Percentiles rank a stretch among this genome's conserved stretches.
phyloP scores from a whole-genome alignment of 345 rosid genomes.

The Mallotus nudiflorus region DNA sequence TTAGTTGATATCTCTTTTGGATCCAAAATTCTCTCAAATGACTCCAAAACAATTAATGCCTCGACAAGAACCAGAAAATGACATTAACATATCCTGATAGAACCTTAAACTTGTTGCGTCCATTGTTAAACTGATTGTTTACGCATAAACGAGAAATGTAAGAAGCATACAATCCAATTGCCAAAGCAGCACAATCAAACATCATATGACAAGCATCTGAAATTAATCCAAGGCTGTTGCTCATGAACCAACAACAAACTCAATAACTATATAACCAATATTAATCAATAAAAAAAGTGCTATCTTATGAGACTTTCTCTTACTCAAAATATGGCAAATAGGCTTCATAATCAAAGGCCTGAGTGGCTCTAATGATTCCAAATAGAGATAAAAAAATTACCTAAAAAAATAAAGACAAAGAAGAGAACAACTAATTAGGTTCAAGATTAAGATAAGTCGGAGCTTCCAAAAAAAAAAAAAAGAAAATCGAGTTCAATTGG shows the following conservation, averaged over 20 bases:
- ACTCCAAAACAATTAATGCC: constrained; percentile 86
- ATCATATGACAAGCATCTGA: constrained; percentile 98
- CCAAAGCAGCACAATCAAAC: constrained; percentile 99
- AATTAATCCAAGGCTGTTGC: constrained; percentile 94
- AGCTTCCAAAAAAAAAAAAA: too few relatives aligned
- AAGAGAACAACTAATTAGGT: too few relatives aligned
- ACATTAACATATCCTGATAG: constrained; percentile 93
- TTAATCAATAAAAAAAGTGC: constrained; percentile 90
- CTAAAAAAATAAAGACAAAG: too few relatives aligned
- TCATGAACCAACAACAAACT: constrained; percentile 89
- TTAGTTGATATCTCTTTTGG: constrained; percentile 91
- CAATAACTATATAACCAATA: constrained; percentile 85
- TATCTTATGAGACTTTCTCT: constrained; percentile 92
- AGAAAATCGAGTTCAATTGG: too few relatives aligned
- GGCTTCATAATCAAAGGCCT: constrained; percentile 60
- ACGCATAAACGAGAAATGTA: constrained; percentile 90
- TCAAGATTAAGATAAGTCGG: too few relatives aligned
- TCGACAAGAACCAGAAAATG: constrained; percentile 87
- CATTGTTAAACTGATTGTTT: constrained; percentile 85
- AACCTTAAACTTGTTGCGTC: constrained; percentile 93
- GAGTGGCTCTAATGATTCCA: constrained; percentile 63
- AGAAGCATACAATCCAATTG: constrained; percentile 88
- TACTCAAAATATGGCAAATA: constrained; percentile 80
- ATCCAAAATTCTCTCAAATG: constrained; percentile 92
- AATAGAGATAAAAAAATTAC: too few relatives aligned